These are phyloP conservation scores for Yamadazyma tumulicola DNA, from an alignment of 805 yeast genomes.

Conservation along the genomic window DNA sequence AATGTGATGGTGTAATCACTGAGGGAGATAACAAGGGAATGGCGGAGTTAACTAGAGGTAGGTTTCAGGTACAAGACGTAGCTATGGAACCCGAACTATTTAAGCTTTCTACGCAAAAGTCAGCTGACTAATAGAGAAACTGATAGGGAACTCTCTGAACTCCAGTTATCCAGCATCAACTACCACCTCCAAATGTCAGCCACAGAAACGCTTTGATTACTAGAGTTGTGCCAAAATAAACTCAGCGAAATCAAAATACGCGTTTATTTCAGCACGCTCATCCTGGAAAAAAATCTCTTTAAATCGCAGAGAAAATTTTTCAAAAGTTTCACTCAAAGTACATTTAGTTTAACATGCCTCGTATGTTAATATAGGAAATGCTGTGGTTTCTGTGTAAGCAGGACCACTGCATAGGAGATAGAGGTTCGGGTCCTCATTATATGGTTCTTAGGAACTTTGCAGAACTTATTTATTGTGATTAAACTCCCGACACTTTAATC, in stretches of 20 bases:
- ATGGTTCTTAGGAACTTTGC: slow-evolving; percentile 2
- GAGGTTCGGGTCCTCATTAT: slow-evolving; percentile 76
- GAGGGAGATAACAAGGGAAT: too few relatives aligned
- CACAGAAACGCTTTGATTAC: background rate
- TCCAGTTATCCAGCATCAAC: too few relatives aligned
- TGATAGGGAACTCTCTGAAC: too few relatives aligned
- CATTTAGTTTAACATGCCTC: slow-evolving; percentile 48
- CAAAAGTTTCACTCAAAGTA: background rate
- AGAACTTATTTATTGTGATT: slow-evolving; percentile 44
- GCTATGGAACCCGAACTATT: too few relatives aligned
- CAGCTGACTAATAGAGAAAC: too few relatives aligned
- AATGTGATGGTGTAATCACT: too few relatives aligned
- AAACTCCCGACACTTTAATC: slow-evolving; percentile 89
- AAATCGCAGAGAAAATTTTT: background rate
- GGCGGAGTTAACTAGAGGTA: too few relatives aligned
- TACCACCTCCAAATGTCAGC: too few relatives aligned
- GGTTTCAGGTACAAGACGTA: too few relatives aligned
- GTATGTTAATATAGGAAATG: slow-evolving; percentile 39
- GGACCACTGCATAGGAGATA: slow-evolving; percentile 6
- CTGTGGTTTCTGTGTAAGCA: background rate
- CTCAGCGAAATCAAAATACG: background rate
- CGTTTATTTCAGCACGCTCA: background rate
- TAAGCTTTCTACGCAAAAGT: too few relatives aligned
- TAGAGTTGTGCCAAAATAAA: background rate
- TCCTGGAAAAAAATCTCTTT: background rate